Percentiles rank a stretch among this genome's conserved stretches.
Evolutionary conservation across 2,329 filamentous ascomycete genomes (phyloP).

Genomic region (Venturia aucupariae): DNA sequence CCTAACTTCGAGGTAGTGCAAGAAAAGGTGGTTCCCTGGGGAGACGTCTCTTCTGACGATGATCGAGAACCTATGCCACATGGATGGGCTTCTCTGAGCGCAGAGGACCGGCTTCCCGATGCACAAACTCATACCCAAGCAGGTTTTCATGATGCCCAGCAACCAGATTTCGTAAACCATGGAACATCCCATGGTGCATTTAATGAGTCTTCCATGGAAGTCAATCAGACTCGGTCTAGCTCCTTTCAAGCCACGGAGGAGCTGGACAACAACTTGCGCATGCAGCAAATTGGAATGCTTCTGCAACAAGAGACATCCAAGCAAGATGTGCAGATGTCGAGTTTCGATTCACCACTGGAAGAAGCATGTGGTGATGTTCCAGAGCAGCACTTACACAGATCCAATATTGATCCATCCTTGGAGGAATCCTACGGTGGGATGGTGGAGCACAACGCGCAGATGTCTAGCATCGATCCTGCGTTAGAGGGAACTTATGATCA

Average conservation of each 20-base stretch:
- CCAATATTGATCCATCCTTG: not conserved
- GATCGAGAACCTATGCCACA: not conserved
- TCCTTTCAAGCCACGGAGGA: not conserved
- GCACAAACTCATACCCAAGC: not conserved
- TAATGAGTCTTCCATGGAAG: not conserved
- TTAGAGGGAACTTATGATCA: not conserved
- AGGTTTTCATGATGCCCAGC: not conserved
- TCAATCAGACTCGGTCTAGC: not conserved
- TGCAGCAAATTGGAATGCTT: constrained; percentile 1
- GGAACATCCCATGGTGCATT: not conserved
- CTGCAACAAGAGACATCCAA: not conserved
- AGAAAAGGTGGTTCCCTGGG: not conserved
- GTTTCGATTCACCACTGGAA: not conserved
- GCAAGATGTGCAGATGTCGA: not conserved
- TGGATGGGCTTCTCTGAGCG: not conserved
- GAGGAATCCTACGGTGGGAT: not conserved
- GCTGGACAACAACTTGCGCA: not conserved
- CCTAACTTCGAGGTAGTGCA: not conserved
- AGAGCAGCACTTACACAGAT: not conserved
- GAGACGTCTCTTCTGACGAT: not conserved
- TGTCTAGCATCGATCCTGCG: not conserved
- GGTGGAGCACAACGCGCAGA: not conserved
- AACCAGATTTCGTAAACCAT: not conserved
- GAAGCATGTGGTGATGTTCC: not conserved
- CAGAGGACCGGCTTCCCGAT: not conserved